Percentiles rank a stretch among this genome's conserved stretches.
Conservation (phyloP, 2,329 filamentous ascomycete genomes). For the Herpotrichia juniperi region DNA sequence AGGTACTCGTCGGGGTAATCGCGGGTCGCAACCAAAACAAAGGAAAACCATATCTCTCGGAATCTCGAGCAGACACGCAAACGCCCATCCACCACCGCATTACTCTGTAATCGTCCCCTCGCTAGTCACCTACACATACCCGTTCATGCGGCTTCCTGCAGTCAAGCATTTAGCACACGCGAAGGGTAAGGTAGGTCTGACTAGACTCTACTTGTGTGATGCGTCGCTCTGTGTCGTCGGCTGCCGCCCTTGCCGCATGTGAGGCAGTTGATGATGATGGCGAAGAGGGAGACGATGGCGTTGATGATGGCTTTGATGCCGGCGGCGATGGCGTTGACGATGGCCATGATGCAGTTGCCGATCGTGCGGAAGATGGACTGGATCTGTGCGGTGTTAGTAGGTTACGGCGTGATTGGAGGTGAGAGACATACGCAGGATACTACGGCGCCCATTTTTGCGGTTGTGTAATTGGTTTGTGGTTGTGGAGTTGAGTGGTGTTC, state of each 20-base stretch:
- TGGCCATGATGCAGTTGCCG: constrained; percentile 53
- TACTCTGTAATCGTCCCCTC: neutral
- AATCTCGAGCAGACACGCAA: neutral
- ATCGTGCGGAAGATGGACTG: constrained; percentile 54
- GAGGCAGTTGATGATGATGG: constrained; percentile 56
- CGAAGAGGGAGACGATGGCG: constrained; percentile 57
- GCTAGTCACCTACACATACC: neutral
- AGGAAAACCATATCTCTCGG: neutral
- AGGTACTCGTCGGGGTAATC: neutral
- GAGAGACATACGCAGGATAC: constrained; percentile 75
- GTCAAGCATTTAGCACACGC: neutral
- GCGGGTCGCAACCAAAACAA: neutral
- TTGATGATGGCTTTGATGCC: constrained; percentile 55
- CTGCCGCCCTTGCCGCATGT: constrained; percentile 54
- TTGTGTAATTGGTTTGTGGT: constrained; percentile 7
- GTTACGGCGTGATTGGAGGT: constrained; percentile 1
- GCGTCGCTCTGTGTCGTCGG: constrained; percentile 39
- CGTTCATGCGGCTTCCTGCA: constrained; percentile 1
- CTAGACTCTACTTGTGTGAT: constrained; percentile 48
- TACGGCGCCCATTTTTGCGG: constrained; percentile 76
- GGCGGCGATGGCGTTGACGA: constrained; percentile 54
- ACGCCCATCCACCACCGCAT: neutral
- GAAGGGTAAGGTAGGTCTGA: neutral
- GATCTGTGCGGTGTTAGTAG: constrained; percentile 42
- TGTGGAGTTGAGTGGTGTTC: constrained; percentile 4